These are phyloP conservation scores for Erodium trifolium DNA, from an alignment of 441 rosid genomes.

Conservation along the genomic window DNA sequence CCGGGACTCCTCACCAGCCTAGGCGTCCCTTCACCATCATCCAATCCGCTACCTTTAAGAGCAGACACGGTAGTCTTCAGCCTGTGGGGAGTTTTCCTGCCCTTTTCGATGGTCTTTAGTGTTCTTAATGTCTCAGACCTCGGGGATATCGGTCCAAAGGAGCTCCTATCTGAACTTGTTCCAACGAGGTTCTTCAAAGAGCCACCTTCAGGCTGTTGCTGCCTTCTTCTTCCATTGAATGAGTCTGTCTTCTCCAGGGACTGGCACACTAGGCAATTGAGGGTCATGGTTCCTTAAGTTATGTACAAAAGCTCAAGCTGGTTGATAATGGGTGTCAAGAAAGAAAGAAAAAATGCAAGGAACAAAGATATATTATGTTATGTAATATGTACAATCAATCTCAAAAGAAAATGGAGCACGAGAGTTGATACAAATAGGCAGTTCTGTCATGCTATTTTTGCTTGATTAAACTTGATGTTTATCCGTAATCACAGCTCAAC, in stretches of 20 bases:
- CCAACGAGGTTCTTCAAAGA: not conserved
- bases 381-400: not conserved
- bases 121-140: not conserved
- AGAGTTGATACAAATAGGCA: not conserved
- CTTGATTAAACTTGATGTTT: not conserved
- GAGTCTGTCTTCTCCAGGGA: not conserved
- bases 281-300: not conserved
- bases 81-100: not conserved
- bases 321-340: not conserved
- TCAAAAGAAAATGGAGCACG: not conserved
- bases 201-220: not conserved
- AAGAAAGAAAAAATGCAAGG: not conserved
- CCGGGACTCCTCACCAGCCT: slow-evolving; percentile 60
- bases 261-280: not conserved
- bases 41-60: not conserved
- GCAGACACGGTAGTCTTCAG: not conserved
- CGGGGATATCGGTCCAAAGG: not conserved
- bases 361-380: not conserved
- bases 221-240: not conserved
- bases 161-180: not conserved
- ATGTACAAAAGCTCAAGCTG: not conserved
- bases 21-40: not conserved
- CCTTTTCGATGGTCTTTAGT: not conserved
- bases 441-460: not conserved
- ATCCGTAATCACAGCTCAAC: not conserved